Evolutionary conservation across 345 rosid genomes (phyloP).

Genomic region (Raphanus sativus): DNA sequence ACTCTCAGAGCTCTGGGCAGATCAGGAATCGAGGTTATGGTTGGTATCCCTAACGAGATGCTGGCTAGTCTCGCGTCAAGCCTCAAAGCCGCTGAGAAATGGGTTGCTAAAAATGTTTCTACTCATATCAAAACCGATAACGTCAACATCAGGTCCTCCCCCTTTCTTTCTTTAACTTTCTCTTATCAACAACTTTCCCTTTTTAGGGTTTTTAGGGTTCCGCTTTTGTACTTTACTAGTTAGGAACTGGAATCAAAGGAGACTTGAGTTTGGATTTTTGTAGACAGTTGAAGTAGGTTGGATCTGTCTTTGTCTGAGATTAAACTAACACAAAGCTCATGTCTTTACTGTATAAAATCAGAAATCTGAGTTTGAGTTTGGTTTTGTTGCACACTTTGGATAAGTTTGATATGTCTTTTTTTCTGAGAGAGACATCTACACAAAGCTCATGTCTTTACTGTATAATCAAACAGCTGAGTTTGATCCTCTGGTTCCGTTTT

Average conservation of each 20-base stretch:
- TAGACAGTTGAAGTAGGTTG: constrained; percentile 1
- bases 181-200: constrained; percentile 7
- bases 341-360: constrained; percentile 8
- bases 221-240: not conserved
- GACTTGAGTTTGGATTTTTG: constrained; percentile 7
- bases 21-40: constrained; percentile 89
- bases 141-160: constrained; percentile 76
- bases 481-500: not conserved
- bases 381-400: not conserved
- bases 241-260: not conserved
- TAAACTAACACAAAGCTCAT: not conserved
- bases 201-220: constrained; percentile 37
- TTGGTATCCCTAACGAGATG: constrained; percentile 97
- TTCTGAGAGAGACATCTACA: not conserved
- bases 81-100: constrained; percentile 80
- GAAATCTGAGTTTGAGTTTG: not conserved
- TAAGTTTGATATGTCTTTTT: not conserved
- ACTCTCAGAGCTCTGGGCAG: constrained; percentile 66
- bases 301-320: not conserved
- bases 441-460: constrained; percentile 1
- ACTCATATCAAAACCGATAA: constrained; percentile 51
- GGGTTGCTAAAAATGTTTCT: constrained; percentile 88
- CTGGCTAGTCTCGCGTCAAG: constrained; percentile 62
- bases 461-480: not conserved
- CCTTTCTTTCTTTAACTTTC: not conserved